Base-by-base conservation (phyloP, 495 filamentous ascomycete species). In the Hapsidospora chrysogenum region DNA sequence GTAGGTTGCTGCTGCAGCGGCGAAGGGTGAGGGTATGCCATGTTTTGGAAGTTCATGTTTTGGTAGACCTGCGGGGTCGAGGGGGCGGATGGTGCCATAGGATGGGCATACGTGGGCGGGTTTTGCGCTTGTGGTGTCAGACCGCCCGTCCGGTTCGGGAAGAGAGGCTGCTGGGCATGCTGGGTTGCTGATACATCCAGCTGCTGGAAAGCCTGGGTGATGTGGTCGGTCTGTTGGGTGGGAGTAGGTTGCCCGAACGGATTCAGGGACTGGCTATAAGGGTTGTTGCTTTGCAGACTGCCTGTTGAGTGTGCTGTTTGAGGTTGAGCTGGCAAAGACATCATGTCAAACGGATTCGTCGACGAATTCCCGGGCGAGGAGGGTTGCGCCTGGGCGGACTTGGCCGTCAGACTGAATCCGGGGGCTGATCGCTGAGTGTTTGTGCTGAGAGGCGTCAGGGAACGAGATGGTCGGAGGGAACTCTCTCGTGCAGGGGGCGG, bases 111-210 rank as follows among this genome's bases (percentile, higher is more conserved):
- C 23, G 6, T 6, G 11, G 23, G 23, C 23, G 23, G 23, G 23
- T 26, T 26, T 11, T 6, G 6, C 6, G 23, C 11, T 11, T 26
- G 23, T 11, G 23, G 23, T 14, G 72, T 67, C 44, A 79, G 66
- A 21, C 84, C 84, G 7, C 85, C 86, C 5, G 84, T 92, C 16
- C 78, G 76, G 54, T 92, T 72, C 0, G 84, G 83, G 48, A 87
- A 89, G 20, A 92, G 61, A 11, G 77, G 72, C 42, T 75, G 74
- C 9, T 45, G 39, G 2, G 71, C 61, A 41, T 75, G 74, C 7
- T 45, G 40, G 2, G 71, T 61, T 11, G 57, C 46, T 11, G 75
- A 68, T 13, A 87, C 55, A n/a, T 76, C 70, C 46, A 87, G 60
- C 39, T 69, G 71, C 51, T 83, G 77, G 48, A 87, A 76, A 4